Conservation (phyloP, 805 yeast genomes). For the Wickerhamiella occidentalis region DNA sequence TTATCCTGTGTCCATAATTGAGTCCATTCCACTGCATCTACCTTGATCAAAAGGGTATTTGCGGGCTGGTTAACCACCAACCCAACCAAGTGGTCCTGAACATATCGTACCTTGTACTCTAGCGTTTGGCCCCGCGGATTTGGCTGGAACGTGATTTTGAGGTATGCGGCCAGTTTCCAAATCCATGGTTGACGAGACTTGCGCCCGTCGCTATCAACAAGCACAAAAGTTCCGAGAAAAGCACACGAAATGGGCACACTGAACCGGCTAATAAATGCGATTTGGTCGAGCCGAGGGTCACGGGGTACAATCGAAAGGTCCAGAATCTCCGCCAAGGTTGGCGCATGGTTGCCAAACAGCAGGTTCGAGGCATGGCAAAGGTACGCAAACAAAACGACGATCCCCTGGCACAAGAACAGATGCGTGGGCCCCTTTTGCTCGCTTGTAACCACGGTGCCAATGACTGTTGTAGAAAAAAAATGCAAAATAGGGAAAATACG, state of each 20-base stretch:
- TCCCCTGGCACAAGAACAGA: background rate
- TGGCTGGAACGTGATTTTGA: background rate
- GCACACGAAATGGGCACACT: slow-evolving; percentile 1
- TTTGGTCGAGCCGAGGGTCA: slow-evolving; percentile 1
- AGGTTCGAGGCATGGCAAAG: background rate
- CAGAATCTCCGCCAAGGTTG: background rate
- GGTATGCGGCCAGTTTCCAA: background rate
- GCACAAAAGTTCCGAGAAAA: background rate
- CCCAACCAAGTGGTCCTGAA: slow-evolving; percentile 25
- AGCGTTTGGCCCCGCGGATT: background rate
- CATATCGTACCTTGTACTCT: slow-evolving; percentile 17
- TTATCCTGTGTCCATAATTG: slow-evolving; percentile 38
- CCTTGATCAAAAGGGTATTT: slow-evolving; percentile 32
- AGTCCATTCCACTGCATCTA: slow-evolving; percentile 60
- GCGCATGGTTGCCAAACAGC: background rate
- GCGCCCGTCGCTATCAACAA: background rate
- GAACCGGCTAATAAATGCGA: background rate
- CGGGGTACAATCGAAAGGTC: background rate
- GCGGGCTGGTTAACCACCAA: slow-evolving; percentile 10
- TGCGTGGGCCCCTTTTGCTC: slow-evolving; percentile 4
- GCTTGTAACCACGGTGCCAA: background rate
- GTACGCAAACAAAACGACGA: background rate
- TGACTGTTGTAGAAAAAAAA: background rate
- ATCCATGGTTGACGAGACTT: slow-evolving; percentile 2
- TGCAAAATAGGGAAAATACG: slow-evolving; percentile 1